phyloP scores from a whole-genome alignment of 805 yeast genomes.

The Candida succiphila region DNA sequence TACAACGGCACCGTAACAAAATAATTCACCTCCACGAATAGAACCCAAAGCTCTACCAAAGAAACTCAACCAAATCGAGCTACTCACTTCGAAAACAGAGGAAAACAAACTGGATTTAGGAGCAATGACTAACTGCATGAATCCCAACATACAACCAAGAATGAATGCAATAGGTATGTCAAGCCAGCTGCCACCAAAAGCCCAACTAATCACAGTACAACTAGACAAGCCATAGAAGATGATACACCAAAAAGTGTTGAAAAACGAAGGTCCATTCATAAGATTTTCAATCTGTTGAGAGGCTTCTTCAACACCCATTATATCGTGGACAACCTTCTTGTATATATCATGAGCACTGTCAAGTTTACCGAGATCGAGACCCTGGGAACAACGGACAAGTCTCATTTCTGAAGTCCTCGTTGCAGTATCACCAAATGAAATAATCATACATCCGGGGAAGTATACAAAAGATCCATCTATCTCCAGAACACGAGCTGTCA shows the following conservation, averaged over 20 bases:
- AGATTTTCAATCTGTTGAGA: slow-evolving; percentile 59
- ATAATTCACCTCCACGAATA: slow-evolving; percentile 48
- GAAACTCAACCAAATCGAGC: slow-evolving; percentile 82
- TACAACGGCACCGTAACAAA: slow-evolving; percentile 81
- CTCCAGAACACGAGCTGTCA: slow-evolving; percentile 88
- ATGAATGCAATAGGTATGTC: slow-evolving; percentile 79
- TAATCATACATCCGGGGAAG: slow-evolving; percentile 92
- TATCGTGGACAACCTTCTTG: slow-evolving; percentile 84
- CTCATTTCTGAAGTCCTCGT: slow-evolving; percentile 94
- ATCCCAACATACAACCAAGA: slow-evolving; percentile 76
- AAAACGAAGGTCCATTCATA: slow-evolving; percentile 47
- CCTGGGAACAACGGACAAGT: slow-evolving; percentile 78
- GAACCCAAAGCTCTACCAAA: slow-evolving; percentile 87
- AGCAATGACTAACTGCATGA: slow-evolving; percentile 68
- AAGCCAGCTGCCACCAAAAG: slow-evolving; percentile 81
- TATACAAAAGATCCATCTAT: slow-evolving; percentile 90
- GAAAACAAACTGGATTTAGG: slow-evolving; percentile 78
- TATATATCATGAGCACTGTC: slow-evolving; percentile 77
- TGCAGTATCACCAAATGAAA: slow-evolving; percentile 87
- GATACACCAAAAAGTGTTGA: slow-evolving; percentile 71
- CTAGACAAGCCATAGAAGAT: slow-evolving; percentile 74
- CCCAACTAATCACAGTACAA: slow-evolving; percentile 75
- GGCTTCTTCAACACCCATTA: slow-evolving; percentile 84
- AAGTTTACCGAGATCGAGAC: slow-evolving; percentile 73
- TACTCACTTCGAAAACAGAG: slow-evolving; percentile 87